Conservation (phyloP, 306 rosid genomes). For the Rosa chinensis region DNA sequence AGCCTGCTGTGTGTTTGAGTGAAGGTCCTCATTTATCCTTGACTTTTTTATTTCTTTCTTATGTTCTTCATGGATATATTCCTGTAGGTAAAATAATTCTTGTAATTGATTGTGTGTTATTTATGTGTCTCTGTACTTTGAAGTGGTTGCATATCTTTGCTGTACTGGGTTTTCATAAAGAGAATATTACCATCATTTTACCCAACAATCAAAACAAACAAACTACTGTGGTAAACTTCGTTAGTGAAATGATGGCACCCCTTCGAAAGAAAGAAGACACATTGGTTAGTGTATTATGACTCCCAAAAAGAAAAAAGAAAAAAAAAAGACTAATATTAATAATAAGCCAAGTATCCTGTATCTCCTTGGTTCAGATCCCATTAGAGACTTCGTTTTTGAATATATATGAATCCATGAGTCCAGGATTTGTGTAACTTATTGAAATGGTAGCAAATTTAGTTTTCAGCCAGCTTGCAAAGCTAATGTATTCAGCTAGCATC, state of each 20-base stretch:
- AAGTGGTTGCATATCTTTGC: background rate
- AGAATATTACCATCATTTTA: background rate
- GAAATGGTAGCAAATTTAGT: background rate
- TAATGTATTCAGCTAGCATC: background rate
- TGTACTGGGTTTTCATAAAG: background rate
- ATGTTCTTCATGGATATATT: background rate
- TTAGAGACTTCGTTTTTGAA: background rate
- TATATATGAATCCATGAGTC: background rate
- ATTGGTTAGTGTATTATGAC: background rate
- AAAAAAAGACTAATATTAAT: background rate
- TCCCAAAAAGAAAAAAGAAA: background rate
- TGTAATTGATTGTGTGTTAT: background rate
- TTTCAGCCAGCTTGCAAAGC: background rate
- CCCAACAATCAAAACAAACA: background rate
- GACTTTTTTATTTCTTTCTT: slow-evolving; percentile 5
- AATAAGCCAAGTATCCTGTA: background rate
- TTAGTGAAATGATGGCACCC: background rate
- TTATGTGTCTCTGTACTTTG: background rate
- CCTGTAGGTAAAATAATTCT: background rate
- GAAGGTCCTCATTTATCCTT: slow-evolving; percentile 48
- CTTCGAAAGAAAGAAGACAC: background rate
- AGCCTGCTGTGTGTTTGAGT: slow-evolving; percentile 85
- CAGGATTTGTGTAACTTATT: background rate
- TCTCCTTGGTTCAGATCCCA: background rate
- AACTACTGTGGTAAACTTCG: background rate